Evolutionary conservation across 371 early-diverging fungal genomes (phyloP).

Genomic region (Mucor racemosus): DNA sequence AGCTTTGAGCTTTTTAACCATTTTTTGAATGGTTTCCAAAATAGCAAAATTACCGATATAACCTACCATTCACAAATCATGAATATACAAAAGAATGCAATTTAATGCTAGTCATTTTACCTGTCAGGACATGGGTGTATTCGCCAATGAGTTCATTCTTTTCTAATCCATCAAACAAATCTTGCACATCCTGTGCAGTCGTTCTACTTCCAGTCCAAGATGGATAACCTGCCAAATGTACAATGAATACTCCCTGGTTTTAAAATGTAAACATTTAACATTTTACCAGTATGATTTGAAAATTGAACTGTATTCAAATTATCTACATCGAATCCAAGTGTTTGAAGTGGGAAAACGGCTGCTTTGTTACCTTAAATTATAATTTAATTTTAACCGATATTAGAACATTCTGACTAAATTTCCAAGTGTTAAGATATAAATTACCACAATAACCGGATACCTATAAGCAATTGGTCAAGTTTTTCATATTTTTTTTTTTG

Average conservation of each 20-base stretch:
- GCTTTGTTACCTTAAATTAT: conserved; percentile 72
- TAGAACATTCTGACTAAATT: neutral
- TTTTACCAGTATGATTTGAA: conserved; percentile 85
- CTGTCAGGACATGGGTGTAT: conserved; percentile 83
- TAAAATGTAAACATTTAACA: neutral
- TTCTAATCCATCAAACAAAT: conserved; percentile 74
- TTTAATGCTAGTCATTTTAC: conserved; percentile 31
- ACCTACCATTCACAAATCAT: conserved; percentile 43
- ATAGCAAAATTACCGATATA: conserved; percentile 83
- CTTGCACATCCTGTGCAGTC: conserved; percentile 65
- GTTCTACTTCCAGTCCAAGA: conserved; percentile 73
- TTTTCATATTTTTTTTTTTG: neutral
- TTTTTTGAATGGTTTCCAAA: conserved; percentile 62
- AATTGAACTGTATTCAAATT: conserved; percentile 92
- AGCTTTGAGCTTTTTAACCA: conserved; percentile 53
- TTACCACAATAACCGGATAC: conserved; percentile 82
- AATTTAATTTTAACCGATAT: neutral
- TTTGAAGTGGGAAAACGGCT: conserved; percentile 90
- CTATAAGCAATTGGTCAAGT: conserved; percentile 13
- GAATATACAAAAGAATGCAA: no score
- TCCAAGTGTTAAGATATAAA: neutral
- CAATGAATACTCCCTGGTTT: conserved; percentile 5
- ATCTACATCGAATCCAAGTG: conserved; percentile 91
- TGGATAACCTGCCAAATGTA: conserved; percentile 68
- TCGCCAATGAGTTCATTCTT: conserved; percentile 71